A percentile compares a stretch with the other conserved stretches of the same genome.
Evolutionary conservation across 192 early-diverging fungal genomes (phyloP).

Genomic region (Coemansia sp.): DNA sequence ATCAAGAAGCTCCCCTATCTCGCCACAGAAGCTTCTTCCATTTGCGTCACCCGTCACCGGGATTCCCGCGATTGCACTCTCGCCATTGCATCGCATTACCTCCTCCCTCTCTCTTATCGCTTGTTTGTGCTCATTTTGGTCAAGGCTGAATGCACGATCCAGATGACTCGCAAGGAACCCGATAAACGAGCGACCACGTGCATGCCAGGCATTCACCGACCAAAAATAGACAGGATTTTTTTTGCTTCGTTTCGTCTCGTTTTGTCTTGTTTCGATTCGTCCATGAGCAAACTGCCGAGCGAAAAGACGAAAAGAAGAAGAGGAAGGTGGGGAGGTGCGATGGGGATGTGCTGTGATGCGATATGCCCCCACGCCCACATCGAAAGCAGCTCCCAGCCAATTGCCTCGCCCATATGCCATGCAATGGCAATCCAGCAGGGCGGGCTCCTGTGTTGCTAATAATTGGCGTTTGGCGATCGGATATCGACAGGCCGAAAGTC

Average conservation of each 20-base stretch:
- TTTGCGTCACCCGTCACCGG: no score
- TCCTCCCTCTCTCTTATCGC: background rate
- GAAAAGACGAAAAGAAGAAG: no score
- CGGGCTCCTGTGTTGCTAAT: background rate
- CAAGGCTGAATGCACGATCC: conserved; percentile 1
- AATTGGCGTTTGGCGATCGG: background rate
- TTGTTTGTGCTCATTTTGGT: background rate
- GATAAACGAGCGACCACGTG: conserved; percentile 2
- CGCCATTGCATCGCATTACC: background rate
- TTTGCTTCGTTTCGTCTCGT: no score
- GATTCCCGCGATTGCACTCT: background rate
- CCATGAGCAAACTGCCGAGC: no score
- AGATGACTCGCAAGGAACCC: conserved; percentile 2
- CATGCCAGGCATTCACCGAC: background rate
- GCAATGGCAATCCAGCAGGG: conserved; percentile 2
- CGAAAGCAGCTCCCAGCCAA: background rate
- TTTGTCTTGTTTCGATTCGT: no score
- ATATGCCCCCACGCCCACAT: background rate
- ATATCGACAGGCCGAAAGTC: background rate
- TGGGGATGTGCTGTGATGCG: no score
- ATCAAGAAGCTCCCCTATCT: no score
- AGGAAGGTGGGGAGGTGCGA: no score
- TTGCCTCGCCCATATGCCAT: background rate
- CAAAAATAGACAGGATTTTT: background rate
- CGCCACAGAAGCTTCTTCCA: no score